Conservation (phyloP, 2,329 filamentous ascomycete species). For the Claviceps purpurea region DNA sequence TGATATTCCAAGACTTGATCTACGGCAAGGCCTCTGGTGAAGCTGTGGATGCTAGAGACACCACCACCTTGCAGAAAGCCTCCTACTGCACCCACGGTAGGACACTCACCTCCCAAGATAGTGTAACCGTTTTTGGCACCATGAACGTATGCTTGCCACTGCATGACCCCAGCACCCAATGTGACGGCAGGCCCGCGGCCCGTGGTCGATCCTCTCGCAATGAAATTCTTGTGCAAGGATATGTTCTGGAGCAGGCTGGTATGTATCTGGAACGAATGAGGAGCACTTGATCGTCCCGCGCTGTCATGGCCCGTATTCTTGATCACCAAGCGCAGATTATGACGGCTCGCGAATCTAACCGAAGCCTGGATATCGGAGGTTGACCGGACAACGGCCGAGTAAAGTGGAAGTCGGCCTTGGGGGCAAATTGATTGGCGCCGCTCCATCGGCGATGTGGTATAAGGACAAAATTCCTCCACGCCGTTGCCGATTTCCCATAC, state of each 20-base stretch:
- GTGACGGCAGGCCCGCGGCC: background rate
- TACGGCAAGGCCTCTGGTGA: background rate
- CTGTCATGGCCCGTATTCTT: conserved; percentile 1
- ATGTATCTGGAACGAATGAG: conserved; percentile 1
- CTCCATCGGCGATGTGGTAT: background rate
- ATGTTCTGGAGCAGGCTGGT: conserved; percentile 1
- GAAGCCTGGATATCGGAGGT: background rate
- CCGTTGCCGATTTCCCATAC: background rate
- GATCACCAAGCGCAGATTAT: background rate
- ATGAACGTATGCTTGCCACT: background rate
- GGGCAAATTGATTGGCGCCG: background rate
- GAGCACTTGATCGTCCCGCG: background rate
- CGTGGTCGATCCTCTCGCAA: background rate
- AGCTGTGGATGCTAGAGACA: background rate
- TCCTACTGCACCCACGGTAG: background rate
- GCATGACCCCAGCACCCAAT: background rate
- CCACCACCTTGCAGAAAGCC: background rate
- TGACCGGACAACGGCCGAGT: background rate
- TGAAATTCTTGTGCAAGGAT: background rate
- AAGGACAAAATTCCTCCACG: background rate
- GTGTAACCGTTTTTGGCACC: background rate
- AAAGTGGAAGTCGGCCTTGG: background rate
- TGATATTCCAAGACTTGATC: conserved; percentile 1
- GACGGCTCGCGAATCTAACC: background rate
- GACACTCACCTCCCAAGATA: background rate